A percentile compares a stretch with the other conserved stretches of the same genome.
These are phyloP conservation scores for Wickerhamiella nectarea DNA, from an alignment of 805 yeast species.

Conservation along the genomic window DNA sequence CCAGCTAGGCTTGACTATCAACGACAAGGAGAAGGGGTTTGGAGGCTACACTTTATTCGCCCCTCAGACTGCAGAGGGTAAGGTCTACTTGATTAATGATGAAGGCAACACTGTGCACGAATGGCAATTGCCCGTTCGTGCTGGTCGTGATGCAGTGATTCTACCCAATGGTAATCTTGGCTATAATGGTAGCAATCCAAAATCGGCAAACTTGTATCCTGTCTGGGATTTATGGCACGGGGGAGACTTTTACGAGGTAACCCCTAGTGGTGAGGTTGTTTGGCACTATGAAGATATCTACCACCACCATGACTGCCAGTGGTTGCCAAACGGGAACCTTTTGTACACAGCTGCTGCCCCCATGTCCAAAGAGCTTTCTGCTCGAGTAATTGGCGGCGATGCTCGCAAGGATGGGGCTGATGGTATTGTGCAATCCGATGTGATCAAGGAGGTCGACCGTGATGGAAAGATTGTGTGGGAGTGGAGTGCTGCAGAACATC, in stretches of 20 bases:
- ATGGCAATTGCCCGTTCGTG: neutral
- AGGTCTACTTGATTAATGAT: neutral
- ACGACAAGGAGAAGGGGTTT: neutral
- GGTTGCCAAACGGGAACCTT: neutral
- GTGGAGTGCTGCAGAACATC: neutral
- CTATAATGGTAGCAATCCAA: neutral
- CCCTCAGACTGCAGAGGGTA: neutral
- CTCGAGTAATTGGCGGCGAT: neutral
- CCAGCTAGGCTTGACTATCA: neutral
- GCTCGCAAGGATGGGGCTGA: neutral
- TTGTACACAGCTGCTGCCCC: neutral
- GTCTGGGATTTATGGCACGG: neutral
- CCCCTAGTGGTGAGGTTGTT: neutral
- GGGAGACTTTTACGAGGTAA: neutral
- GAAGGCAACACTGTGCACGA: neutral
- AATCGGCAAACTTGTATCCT: neutral
- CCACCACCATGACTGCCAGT: neutral
- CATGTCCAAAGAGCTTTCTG: neutral
- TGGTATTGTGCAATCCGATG: neutral
- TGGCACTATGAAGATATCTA: neutral
- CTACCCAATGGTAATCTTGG: neutral
- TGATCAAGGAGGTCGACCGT: neutral
- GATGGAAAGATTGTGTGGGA: neutral
- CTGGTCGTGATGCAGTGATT: neutral
- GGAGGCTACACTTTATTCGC: neutral